Percentiles rank a stretch among this genome's conserved stretches.
These are phyloP conservation scores for Colletotrichum higginsianum DNA, from an alignment of 2,329 filamentous ascomycete species.

Conservation along the genomic window DNA sequence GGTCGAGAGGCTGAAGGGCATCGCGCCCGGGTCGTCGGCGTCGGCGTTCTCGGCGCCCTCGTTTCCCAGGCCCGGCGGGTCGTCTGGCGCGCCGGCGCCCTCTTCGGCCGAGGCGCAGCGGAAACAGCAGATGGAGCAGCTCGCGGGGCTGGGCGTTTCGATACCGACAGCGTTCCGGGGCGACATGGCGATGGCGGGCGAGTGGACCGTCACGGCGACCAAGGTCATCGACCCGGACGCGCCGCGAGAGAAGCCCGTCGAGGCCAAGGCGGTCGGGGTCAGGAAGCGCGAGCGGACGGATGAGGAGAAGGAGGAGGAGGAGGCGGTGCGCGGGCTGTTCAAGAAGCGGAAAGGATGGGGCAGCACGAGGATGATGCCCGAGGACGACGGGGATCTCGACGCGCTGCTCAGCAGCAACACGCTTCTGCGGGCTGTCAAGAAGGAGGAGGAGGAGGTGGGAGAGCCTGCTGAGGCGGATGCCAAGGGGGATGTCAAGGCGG, in stretches of 20 bases:
- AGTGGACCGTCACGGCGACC: slow-evolving; percentile 84
- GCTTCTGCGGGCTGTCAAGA: slow-evolving; percentile 49
- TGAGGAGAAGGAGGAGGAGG: slow-evolving; percentile 73
- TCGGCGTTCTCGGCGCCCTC: slow-evolving; percentile 48
- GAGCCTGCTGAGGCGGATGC: slow-evolving; percentile 45
- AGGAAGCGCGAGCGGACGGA: slow-evolving; percentile 75
- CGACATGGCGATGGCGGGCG: slow-evolving; percentile 89
- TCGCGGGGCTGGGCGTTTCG: slow-evolving; percentile 88
- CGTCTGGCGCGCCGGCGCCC: slow-evolving; percentile 39
- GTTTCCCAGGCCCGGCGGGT: slow-evolving; percentile 47
- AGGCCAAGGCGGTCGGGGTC: slow-evolving; percentile 69
- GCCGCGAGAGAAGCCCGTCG: slow-evolving; percentile 57
- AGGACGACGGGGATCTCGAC: slow-evolving; percentile 72
- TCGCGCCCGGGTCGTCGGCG: slow-evolving; percentile 68
- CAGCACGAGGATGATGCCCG: slow-evolving; percentile 64
- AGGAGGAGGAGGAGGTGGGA: slow-evolving; percentile 49
- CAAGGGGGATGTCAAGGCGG: slow-evolving; percentile 51
- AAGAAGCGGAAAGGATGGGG: slow-evolving; percentile 72
- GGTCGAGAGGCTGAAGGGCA: slow-evolving; percentile 86
- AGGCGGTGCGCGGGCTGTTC: slow-evolving; percentile 71
- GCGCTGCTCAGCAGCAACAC: slow-evolving; percentile 65
- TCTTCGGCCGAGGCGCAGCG: slow-evolving; percentile 73
- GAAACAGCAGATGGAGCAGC: slow-evolving; percentile 87
- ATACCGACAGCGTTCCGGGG: slow-evolving; percentile 84
- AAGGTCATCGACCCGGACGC: slow-evolving; percentile 65